These are phyloP conservation scores for Ceratocystis colombiana DNA, from an alignment of 2,329 filamentous ascomycete genomes.

Conservation along the genomic window DNA sequence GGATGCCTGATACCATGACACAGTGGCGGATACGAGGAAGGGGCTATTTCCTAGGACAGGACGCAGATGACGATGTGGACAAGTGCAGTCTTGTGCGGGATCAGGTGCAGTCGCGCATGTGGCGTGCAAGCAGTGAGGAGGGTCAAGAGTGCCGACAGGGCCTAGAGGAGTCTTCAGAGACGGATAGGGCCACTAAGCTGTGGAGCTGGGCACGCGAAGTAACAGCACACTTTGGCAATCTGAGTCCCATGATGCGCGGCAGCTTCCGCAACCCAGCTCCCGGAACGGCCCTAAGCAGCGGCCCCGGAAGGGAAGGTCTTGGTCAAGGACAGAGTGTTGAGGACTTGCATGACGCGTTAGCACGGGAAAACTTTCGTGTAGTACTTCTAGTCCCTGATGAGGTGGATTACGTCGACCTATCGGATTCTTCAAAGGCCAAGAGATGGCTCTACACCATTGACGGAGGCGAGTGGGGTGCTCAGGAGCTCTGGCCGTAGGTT, in stretches of 20 bases:
- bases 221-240: slow-evolving; percentile 81
- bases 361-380: slow-evolving; percentile 68
- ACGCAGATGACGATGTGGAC: slow-evolving; percentile 42
- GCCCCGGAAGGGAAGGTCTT: slow-evolving; percentile 34
- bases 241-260: slow-evolving; percentile 69
- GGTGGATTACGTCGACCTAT: slow-evolving; percentile 65
- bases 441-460: slow-evolving; percentile 59
- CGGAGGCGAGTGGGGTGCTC: slow-evolving; percentile 22
- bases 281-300: slow-evolving; percentile 45
- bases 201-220: slow-evolving; percentile 77
- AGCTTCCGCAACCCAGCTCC: slow-evolving; percentile 64
- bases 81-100: slow-evolving; percentile 2
- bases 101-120: background rate
- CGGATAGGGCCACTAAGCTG: background rate
- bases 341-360: slow-evolving; percentile 58
- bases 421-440: slow-evolving; percentile 50
- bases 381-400: slow-evolving; percentile 70
- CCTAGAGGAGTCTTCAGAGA: slow-evolving; percentile 27
- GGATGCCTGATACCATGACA: slow-evolving; percentile 57
- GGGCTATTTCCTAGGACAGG: slow-evolving; percentile 63
- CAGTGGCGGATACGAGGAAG: slow-evolving; percentile 80
- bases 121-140: background rate
- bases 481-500: slow-evolving; percentile 22
- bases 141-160: slow-evolving; percentile 30
- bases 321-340: slow-evolving; percentile 55